These are phyloP conservation scores for Mycena metata DNA, from an alignment of 768 basidiomycete species.

Conservation along the genomic window DNA sequence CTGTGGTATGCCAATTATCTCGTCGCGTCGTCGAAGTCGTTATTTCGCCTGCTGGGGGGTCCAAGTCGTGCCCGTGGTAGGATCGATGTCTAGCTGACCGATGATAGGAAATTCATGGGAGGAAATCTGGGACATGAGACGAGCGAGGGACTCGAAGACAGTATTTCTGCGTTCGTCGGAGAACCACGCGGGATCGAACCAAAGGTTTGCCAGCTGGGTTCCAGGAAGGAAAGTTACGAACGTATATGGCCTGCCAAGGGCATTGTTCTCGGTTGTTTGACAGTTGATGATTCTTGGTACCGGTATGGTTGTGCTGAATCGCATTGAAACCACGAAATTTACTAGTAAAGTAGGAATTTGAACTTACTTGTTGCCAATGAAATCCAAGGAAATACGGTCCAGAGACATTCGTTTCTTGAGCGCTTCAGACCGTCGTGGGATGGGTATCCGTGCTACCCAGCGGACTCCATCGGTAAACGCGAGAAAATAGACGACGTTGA, in stretches of 20 bases:
- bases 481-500: constrained; percentile 20
- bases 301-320: constrained; percentile 32
- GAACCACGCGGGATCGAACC: constrained; percentile 37
- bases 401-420: constrained; percentile 24
- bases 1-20: not conserved
- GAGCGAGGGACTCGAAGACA: constrained; percentile 26
- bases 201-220: constrained; percentile 32
- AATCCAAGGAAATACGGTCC: constrained; percentile 22
- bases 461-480: constrained; percentile 36
- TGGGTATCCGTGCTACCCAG: constrained; percentile 37
- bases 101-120: constrained; percentile 22
- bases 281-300: constrained; percentile 36
- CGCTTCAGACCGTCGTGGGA: constrained; percentile 19
- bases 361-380: constrained; percentile 22
- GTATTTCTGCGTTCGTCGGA: constrained; percentile 20
- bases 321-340: not conserved
- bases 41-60: not conserved
- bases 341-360: not conserved
- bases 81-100: constrained; percentile 20
- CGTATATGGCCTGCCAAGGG: constrained; percentile 32
- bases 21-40: constrained; percentile 1
- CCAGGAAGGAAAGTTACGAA: constrained; percentile 36
- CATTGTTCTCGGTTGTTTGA: constrained; percentile 27
- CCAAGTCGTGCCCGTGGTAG: constrained; percentile 1
- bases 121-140: constrained; percentile 30